Evolutionary conservation across 139 green algal species (phyloP).

Genomic region (Desmodesmus armatus): DNA sequence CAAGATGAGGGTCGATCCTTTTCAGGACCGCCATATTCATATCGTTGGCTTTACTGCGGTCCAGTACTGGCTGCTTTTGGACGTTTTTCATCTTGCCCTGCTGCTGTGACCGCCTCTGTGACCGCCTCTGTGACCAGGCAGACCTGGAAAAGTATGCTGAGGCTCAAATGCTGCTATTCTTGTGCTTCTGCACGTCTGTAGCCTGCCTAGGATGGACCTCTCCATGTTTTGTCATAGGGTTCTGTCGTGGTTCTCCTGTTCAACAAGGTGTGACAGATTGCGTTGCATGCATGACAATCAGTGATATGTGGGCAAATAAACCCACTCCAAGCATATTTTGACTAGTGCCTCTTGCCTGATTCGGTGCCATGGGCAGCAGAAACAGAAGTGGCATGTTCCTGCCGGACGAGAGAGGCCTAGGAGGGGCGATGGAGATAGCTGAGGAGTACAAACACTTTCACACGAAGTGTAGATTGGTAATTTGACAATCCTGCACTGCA

Average conservation of each 20-base stretch:
- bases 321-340: no score
- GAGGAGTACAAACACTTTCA: neutral
- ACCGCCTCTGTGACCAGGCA: neutral
- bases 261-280: neutral
- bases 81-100: no score
- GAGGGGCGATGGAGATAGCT: slow-evolving; percentile 32
- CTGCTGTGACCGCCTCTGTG: no score
- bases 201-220: neutral
- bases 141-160: no score
- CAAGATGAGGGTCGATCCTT: slow-evolving; percentile 66
- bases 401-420: slow-evolving; percentile 15
- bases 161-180: no score
- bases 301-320: no score
- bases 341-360: no score
- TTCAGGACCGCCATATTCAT: slow-evolving; percentile 75
- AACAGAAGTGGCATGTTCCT: neutral
- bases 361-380: neutral
- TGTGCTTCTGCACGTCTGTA: neutral
- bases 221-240: neutral
- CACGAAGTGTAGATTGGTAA: no score
- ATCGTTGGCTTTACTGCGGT: slow-evolving; percentile 54
- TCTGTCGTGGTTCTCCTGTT: neutral
- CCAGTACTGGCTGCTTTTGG: slow-evolving; percentile 42
- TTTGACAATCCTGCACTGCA: no score
- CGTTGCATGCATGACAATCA: neutral